Evolutionary conservation across 116 monocot species (phyloP).

Genomic region (Posidonia oceanica): DNA sequence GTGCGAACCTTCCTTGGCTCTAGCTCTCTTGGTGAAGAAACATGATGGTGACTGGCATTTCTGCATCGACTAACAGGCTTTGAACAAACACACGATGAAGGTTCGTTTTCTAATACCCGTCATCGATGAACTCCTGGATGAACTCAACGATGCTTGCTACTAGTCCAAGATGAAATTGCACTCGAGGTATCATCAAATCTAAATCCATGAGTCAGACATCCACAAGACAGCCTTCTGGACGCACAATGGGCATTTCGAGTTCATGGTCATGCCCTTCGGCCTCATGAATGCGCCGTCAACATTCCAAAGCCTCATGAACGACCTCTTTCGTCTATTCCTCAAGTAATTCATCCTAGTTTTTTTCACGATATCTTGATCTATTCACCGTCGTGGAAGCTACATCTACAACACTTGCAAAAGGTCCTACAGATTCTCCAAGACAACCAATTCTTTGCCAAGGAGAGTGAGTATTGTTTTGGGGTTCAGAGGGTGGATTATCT

Average conservation of each 20-base stretch:
- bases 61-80: not conserved
- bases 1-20: too few relatives aligned
- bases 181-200: not conserved
- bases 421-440: not conserved
- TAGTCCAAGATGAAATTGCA: not conserved
- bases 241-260: not conserved
- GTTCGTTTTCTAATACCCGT: not conserved
- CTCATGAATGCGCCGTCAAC: not conserved
- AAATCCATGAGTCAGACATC: not conserved
- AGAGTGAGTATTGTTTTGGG: too few relatives aligned
- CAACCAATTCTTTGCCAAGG: not conserved
- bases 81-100: not conserved
- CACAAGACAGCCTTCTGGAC: not conserved
- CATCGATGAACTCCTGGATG: too few relatives aligned
- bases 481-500: too few relatives aligned
- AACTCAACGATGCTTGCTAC: not conserved
- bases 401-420: not conserved
- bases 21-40: not conserved
- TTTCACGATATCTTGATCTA: not conserved
- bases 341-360: not conserved
- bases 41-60: not conserved
- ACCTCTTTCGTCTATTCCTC: not conserved
- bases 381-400: not conserved
- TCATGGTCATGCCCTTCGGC: not conserved
- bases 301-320: not conserved